Percentiles rank a stretch among this genome's conserved stretches.
These are phyloP conservation scores for Ilex aquifolium DNA, from an alignment of 257 asterid species.

Conservation along the genomic window DNA sequence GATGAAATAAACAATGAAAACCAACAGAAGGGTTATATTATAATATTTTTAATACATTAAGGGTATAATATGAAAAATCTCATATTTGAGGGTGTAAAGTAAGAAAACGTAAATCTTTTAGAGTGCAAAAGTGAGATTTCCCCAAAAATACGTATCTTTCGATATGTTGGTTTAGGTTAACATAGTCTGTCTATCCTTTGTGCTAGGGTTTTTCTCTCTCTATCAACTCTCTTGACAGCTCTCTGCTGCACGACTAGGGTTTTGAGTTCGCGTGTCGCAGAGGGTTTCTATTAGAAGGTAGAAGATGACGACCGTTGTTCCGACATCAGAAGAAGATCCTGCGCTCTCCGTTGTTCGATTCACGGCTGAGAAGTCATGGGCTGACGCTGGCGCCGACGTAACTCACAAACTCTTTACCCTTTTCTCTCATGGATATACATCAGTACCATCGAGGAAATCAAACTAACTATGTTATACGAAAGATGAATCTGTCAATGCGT, in stretches of 20 bases:
- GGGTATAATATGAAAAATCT: too few relatives aligned
- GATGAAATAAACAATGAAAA: too few relatives aligned
- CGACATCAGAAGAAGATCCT: constrained; percentile 92
- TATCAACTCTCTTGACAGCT: constrained; percentile 4
- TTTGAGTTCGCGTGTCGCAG: constrained; percentile 7
- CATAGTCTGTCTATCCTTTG: background rate
- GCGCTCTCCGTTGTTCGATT: constrained; percentile 71
- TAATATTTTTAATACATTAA: too few relatives aligned
- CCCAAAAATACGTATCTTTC: too few relatives aligned
- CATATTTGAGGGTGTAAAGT: too few relatives aligned
- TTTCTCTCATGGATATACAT: background rate
- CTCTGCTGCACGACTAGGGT: constrained; percentile 19
- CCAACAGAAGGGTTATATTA: too few relatives aligned
- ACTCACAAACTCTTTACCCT: too few relatives aligned
- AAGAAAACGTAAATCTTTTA: too few relatives aligned
- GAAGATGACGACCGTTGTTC: constrained; percentile 80
- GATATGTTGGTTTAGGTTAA: too few relatives aligned
- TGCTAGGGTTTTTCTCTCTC: background rate
- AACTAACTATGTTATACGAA: too few relatives aligned
- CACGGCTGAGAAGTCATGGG: constrained; percentile 82
- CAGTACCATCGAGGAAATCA: background rate
- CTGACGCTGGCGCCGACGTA: constrained; percentile 89
- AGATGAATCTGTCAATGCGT: too few relatives aligned
- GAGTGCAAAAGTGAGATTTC: too few relatives aligned
- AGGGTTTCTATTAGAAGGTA: constrained; percentile 1